Conservation (phyloP, 73 alveolate genomes). For the Paramecium tetraurelia region DNA sequence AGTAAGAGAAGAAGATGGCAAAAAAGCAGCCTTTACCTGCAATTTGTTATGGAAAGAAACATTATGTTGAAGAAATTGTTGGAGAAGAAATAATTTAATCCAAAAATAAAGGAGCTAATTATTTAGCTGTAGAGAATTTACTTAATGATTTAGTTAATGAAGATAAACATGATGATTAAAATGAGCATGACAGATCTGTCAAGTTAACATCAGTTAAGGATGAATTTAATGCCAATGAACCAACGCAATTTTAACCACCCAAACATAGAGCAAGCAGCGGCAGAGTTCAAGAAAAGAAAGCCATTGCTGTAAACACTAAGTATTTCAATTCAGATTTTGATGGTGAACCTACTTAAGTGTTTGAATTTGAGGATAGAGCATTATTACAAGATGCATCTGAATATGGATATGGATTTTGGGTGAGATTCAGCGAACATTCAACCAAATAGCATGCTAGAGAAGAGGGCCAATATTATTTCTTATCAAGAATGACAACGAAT, state of each 20-base stretch:
- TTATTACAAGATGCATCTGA: constrained; percentile 7
- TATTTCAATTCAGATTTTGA: background rate
- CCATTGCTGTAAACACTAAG: background rate
- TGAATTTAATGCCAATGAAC: constrained; percentile 16
- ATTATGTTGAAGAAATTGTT: background rate
- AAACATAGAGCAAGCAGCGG: constrained; percentile 31
- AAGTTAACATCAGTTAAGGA: background rate
- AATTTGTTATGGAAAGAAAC: background rate
- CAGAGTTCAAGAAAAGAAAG: background rate
- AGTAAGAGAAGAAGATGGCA: background rate
- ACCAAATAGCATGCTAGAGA: background rate
- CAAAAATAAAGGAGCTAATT: background rate
- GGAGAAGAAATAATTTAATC: background rate
- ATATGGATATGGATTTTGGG: constrained; percentile 38
- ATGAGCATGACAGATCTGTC: background rate
- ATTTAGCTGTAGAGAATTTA: background rate
- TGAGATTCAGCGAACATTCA: background rate
- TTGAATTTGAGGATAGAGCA: background rate
- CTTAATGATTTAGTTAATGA: background rate
- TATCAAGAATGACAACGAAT: constrained; percentile 6
- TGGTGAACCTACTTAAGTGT: constrained; percentile 16
- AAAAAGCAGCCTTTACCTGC: background rate
- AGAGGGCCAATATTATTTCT: background rate
- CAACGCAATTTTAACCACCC: constrained; percentile 13
- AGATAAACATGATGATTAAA: background rate